phyloP scores from a whole-genome alignment of 164 flowering plant genomes.

The Paratinospora sagittata region DNA sequence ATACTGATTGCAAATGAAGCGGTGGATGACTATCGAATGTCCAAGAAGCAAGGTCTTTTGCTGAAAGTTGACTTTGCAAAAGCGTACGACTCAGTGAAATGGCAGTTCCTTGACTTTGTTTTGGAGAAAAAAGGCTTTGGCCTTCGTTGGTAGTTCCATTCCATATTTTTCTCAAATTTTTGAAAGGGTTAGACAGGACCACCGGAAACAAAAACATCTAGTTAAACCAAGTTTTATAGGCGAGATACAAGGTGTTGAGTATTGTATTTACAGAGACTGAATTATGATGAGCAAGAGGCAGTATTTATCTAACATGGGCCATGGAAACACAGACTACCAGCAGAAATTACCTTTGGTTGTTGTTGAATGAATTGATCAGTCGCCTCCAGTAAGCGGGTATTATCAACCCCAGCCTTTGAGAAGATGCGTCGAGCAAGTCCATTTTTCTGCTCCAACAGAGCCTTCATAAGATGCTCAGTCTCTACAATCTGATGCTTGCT shows the following conservation, averaged over 20 bases:
- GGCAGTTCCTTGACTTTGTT: too few species aligned
- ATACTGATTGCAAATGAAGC: too few species aligned
- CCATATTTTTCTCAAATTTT: too few species aligned
- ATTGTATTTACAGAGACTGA: neutral
- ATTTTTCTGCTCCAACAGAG: constrained; percentile 92
- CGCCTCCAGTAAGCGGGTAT: constrained; percentile 80
- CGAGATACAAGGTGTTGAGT: neutral
- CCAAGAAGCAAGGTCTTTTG: too few species aligned
- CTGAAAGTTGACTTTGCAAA: too few species aligned
- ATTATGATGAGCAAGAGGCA: neutral
- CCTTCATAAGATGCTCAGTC: constrained; percentile 94
- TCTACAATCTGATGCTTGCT: constrained; percentile 96
- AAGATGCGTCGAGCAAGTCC: constrained; percentile 97
- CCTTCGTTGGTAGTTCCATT: too few species aligned
- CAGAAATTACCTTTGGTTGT: constrained; percentile 74
- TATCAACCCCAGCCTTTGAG: constrained; percentile 79
- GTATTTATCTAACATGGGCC: neutral
- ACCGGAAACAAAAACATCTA: neutral
- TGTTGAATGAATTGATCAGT: constrained; percentile 83
- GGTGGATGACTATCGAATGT: too few species aligned
- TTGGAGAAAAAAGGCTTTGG: too few species aligned
- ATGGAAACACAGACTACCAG: too few species aligned
- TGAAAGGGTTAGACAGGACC: neutral
- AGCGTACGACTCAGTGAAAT: too few species aligned
- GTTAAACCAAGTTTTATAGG: neutral